phyloP scores from a whole-genome alignment of 305 asterid species.

The Fraxinus greggii region DNA sequence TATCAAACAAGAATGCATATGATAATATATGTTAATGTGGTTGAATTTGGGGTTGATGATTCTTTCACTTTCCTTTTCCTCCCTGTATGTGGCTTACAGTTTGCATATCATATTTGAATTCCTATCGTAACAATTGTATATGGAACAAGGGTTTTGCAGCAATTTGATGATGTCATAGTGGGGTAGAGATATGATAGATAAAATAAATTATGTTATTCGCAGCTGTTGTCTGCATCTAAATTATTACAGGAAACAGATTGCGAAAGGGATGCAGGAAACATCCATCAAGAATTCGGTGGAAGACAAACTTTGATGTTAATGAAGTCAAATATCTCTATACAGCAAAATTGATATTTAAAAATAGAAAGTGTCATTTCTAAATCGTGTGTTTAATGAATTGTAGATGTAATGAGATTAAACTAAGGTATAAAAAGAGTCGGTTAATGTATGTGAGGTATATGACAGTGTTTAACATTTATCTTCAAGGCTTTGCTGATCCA shows the following conservation, averaged over 20 bases:
- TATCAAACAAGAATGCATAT: not conserved
- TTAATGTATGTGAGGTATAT: not conserved
- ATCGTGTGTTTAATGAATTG: not conserved
- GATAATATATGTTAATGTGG: not conserved
- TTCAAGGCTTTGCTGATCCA: not conserved
- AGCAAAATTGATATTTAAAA: not conserved
- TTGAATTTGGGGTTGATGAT: not conserved
- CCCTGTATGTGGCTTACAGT: not conserved
- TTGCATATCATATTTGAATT: not conserved
- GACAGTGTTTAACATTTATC: not conserved
- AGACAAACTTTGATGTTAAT: conserved; percentile 12
- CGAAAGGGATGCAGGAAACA: conserved; percentile 20
- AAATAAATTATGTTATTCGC: not conserved
- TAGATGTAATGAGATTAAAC: not conserved
- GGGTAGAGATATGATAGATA: conserved; percentile 3
- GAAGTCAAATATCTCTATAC: not conserved
- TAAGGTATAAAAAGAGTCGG: not conserved
- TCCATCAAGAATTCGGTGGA: not conserved
- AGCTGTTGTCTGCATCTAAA: conserved; percentile 4
- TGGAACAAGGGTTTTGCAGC: conserved; percentile 6
- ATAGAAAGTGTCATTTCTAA: not conserved
- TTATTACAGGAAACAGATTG: conserved; percentile 20
- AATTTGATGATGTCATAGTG: conserved; percentile 15
- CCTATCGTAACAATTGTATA: not conserved
- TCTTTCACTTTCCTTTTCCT: not conserved